phyloP scores from a whole-genome alignment of 192 early-diverging fungal species.

The Rhizoclosmatium sp. region DNA sequence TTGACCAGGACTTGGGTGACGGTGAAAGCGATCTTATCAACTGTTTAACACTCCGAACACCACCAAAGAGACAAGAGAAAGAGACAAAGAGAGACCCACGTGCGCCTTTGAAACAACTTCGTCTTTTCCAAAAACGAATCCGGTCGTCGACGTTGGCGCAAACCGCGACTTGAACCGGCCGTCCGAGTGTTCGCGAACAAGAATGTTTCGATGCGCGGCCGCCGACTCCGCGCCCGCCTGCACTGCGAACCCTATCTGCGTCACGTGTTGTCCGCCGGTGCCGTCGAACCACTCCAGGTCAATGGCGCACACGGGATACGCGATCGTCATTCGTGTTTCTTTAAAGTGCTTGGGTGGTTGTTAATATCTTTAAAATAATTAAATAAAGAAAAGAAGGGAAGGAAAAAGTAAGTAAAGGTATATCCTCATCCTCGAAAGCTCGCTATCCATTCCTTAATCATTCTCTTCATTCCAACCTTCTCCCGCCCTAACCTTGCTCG shows the following conservation, averaged over 20 bases:
- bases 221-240: neutral
- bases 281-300: conserved; percentile 33
- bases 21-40: neutral
- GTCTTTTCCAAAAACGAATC: conserved; percentile 23
- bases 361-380: too few species aligned
- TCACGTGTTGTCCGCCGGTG: conserved; percentile 22
- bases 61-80: neutral
- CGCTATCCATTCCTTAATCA: conserved; percentile 1
- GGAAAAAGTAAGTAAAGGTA: too few species aligned
- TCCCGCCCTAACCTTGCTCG: neutral
- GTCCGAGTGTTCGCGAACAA: neutral
- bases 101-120: neutral
- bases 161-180: neutral
- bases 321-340: neutral
- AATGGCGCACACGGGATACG: neutral
- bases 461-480: conserved; percentile 19
- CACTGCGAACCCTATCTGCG: conserved; percentile 12
- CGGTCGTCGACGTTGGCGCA: conserved; percentile 6
- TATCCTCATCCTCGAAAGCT: too few species aligned
- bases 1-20: neutral
- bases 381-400: too few species aligned
- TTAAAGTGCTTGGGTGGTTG: too few species aligned
- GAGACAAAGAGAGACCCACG: neutral
- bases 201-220: neutral
- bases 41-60: neutral